These are phyloP conservation scores for Trametes hirsuta DNA, from an alignment of 1,284 basidiomycete species.

Conservation along the genomic window DNA sequence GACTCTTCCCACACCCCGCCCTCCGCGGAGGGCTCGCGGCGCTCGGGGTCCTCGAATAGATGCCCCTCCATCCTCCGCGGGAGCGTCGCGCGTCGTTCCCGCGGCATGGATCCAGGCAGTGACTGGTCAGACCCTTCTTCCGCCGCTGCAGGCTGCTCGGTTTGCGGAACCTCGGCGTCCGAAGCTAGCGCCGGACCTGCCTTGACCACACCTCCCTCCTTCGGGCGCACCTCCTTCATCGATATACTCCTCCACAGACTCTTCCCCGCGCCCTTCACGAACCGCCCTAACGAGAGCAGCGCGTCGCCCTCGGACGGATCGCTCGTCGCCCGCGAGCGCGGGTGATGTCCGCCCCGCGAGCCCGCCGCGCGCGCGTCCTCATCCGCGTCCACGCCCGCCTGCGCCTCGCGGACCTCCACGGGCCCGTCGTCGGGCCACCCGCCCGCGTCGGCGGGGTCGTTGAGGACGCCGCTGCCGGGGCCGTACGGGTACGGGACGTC, in stretches of 20 bases:
- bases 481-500: slow-evolving; percentile 23
- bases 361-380: slow-evolving; percentile 15
- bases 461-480: slow-evolving; percentile 10
- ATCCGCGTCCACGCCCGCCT: slow-evolving; percentile 16
- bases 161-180: neutral
- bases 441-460: neutral
- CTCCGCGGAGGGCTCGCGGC: slow-evolving; percentile 1
- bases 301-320: slow-evolving; percentile 32
- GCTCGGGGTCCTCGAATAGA: slow-evolving; percentile 5
- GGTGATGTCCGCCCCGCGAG: neutral
- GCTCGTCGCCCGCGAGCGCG: slow-evolving; percentile 8
- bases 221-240: slow-evolving; percentile 23
- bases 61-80: slow-evolving; percentile 11
- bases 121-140: too few species aligned
- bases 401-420: slow-evolving; percentile 16
- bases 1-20: slow-evolving; percentile 28
- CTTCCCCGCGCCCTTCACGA: slow-evolving; percentile 33
- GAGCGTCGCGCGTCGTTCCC: neutral
- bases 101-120: too few species aligned
- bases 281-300: slow-evolving; percentile 29
- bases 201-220: slow-evolving; percentile 1
- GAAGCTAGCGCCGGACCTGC: neutral
- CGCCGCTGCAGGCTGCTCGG: too few species aligned
- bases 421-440: neutral
- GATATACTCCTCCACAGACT: slow-evolving; percentile 32